Evolutionary conservation across 2,329 filamentous ascomycete genomes (phyloP).

Genomic region (Colletotrichum theobromicola): DNA sequence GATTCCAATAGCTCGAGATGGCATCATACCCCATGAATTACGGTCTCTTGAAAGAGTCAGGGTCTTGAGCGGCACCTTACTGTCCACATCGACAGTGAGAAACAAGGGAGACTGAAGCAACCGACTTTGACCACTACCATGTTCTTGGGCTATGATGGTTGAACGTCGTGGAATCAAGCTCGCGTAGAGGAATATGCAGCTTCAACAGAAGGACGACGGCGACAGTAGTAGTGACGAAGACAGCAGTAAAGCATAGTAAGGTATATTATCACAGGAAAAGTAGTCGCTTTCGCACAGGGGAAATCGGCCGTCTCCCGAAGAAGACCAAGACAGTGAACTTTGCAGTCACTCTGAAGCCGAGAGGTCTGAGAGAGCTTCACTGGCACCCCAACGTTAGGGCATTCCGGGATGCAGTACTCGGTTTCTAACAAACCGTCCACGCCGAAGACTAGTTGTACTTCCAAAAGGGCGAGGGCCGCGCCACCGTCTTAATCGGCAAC

Average conservation of each 20-base stretch:
- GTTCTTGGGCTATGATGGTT: background rate
- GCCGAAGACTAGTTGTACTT: constrained; percentile 77
- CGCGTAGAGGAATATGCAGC: background rate
- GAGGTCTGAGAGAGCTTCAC: constrained; percentile 68
- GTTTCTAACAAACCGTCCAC: constrained; percentile 34
- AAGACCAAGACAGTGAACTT: constrained; percentile 71
- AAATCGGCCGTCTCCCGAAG: constrained; percentile 71
- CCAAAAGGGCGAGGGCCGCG: constrained; percentile 64
- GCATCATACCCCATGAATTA: background rate
- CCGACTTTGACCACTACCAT: accelerated
- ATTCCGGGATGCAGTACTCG: constrained; percentile 21
- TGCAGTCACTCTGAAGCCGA: constrained; percentile 68
- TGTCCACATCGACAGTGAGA: background rate
- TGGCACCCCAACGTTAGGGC: constrained; percentile 69
- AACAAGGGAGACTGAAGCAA: background rate
- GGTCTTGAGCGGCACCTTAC: background rate
- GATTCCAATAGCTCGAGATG: background rate
- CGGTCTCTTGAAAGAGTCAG: background rate
- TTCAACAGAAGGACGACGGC: too few relatives aligned
- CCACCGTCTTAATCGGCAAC: constrained; percentile 69
- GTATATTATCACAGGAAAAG: constrained; percentile 64
- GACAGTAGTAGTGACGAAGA: too few relatives aligned
- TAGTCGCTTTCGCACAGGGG: constrained; percentile 67
- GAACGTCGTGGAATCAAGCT: background rate
- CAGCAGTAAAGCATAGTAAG: too few relatives aligned